Evolutionary conservation across 2,329 filamentous ascomycete genomes (phyloP), one percentile per base, ranked within the genome.

Genomic region (Tolypocladium sp.): DNA sequence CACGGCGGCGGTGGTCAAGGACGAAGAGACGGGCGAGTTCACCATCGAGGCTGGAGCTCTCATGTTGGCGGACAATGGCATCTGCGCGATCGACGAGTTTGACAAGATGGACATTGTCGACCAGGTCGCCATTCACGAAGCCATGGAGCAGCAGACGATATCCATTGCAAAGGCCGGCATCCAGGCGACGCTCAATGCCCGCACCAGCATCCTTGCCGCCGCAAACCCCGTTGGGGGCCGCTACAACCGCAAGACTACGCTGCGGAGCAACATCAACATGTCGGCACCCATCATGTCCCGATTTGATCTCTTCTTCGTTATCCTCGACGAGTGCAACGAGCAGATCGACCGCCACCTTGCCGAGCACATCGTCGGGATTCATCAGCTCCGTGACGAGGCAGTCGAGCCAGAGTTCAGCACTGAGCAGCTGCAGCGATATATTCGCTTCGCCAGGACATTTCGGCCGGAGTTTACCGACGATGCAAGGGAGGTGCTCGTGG

Each of bases 91-190:
- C 71, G 94, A 99, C 71, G 94, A 99, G 72, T 99, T 99, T 67
- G 94, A 99, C 84, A 99, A 99, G 79, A 99, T 99, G 94, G 94
- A 99, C 69, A 90, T 99, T 62, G 86, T 79, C 57, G 94, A 99
- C 72, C 94, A 99, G 77, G 94, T 99, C 58, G 94, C 94, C 64
- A 99, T 99, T 69, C 94, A 99, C 82, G 94, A 99, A 85, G 94
- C 94, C 61, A 99, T 99, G 94, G 94, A 99, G 83, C 94, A 99
- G 79, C 94, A 99, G 76, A 99, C 94, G 6, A 99, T 99, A 65
- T 97, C 92, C 10, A 99, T 99, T 68, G 93, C 94, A 61, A 99
- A 99, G 77, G 94, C 94, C 6, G 94, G 94, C 68, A 99, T 99
- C 60, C 94, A 99, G 73, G 95, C 94, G 4, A 99, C 94, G 0